Evolutionary conservation across 345 rosid genomes (phyloP).

Genomic region (Citrus inodora): DNA sequence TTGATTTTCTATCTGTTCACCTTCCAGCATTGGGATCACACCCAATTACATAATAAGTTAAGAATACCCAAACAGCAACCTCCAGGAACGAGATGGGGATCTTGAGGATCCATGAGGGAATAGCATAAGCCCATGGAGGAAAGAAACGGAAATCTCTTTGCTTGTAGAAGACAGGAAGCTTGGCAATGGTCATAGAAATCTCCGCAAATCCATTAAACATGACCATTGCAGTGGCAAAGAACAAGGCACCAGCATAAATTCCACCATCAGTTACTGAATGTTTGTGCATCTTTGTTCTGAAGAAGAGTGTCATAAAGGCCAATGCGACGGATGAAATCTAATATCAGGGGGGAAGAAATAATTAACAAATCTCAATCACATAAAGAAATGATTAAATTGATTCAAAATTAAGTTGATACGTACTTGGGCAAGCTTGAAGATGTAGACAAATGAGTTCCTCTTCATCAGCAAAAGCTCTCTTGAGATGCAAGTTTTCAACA

Average conservation of each 20-base stretch:
- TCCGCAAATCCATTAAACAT: conserved; percentile 74
- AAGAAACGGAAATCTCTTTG: conserved; percentile 71
- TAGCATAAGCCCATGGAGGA: conserved; percentile 75
- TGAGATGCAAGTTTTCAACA: conserved; percentile 52
- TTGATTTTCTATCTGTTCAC: conserved; percentile 30
- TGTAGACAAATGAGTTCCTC: conserved; percentile 71
- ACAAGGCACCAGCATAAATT: conserved; percentile 58
- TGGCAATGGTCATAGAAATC: conserved; percentile 65
- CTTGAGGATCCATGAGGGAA: conserved; percentile 77
- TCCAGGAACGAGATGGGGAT: conserved; percentile 65
- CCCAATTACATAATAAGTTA: conserved; percentile 72
- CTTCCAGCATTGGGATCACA: conserved; percentile 60
- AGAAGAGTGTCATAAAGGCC: conserved; percentile 46
- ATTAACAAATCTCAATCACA: background rate
- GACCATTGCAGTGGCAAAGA: conserved; percentile 40
- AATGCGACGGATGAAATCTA: conserved; percentile 44
- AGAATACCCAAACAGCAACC: conserved; percentile 54
- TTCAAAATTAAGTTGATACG: background rate
- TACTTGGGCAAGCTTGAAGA: conserved; percentile 66
- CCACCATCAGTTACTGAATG: conserved; percentile 41
- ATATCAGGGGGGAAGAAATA: background rate
- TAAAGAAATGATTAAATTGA: background rate
- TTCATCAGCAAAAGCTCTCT: conserved; percentile 71
- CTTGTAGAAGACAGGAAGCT: conserved; percentile 85
- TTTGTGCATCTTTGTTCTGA: conserved; percentile 54